A percentile compares a stretch with the other conserved stretches of the same genome.
Conservation (phyloP, 2,329 filamentous ascomycete species). For the Tolypocladium nubicola region DNA sequence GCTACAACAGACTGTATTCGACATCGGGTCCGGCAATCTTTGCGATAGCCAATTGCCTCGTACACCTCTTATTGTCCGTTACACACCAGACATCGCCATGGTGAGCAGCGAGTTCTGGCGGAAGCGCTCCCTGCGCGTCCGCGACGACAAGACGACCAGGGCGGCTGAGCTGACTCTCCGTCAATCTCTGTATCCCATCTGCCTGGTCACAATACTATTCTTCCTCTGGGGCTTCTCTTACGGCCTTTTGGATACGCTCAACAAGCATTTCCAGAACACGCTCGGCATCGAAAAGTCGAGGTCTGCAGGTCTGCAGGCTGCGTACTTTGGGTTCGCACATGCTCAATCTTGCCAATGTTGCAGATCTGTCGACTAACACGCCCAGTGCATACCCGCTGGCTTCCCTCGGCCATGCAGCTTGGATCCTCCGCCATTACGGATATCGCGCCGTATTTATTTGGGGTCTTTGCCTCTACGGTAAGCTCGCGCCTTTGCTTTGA, state of each 20-base stretch:
- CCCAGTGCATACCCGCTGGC: conserved; percentile 57
- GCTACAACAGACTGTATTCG: background rate
- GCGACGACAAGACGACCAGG: conserved; percentile 27
- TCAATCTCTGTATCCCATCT: conserved; percentile 56
- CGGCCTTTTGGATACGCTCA: conserved; percentile 36
- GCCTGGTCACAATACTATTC: conserved; percentile 38
- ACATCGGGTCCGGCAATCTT: background rate
- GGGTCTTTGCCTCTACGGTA: conserved; percentile 51
- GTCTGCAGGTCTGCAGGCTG: conserved; percentile 36
- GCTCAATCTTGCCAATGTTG: conserved; percentile 8
- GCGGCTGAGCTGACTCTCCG: conserved; percentile 50
- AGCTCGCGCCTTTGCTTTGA: background rate
- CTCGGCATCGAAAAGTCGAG: conserved; percentile 33
- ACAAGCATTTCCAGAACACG: conserved; percentile 36
- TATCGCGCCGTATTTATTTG: conserved; percentile 60
- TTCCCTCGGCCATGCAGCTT: conserved; percentile 54
- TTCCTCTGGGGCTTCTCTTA: conserved; percentile 38
- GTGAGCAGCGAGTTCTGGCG: conserved; percentile 32
- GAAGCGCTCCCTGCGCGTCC: conserved; percentile 32
- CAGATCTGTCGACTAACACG: background rate
- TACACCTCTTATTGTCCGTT: background rate
- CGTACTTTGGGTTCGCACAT: conserved; percentile 41
- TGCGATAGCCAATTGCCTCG: background rate
- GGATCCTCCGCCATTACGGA: conserved; percentile 52
- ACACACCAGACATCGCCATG: conserved; percentile 14